phyloP scores from a whole-genome alignment of 2,329 filamentous ascomycete genomes.

The Dactylellina drechsleri region DNA sequence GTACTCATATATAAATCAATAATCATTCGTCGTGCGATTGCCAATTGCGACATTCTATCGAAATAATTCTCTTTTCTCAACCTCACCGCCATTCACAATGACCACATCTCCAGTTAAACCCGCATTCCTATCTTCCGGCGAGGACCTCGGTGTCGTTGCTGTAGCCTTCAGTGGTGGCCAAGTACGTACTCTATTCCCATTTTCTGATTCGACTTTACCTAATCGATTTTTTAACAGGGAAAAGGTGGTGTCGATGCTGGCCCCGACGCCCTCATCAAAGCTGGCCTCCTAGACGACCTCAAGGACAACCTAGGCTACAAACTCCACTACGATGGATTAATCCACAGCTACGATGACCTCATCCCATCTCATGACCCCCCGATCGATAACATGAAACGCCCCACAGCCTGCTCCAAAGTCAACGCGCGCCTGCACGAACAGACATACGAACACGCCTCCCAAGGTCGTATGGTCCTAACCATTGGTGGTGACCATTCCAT shows the following conservation, averaged over 20 bases:
- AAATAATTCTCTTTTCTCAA: neutral
- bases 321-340: slow-evolving; percentile 81
- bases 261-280: slow-evolving; percentile 85
- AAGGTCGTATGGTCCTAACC: slow-evolving; percentile 88
- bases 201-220: slow-evolving; percentile 38
- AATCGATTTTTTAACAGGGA: slow-evolving; percentile 67
- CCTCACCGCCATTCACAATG: slow-evolving; percentile 59
- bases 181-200: slow-evolving; percentile 67
- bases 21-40: too few relatives aligned
- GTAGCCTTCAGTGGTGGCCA: slow-evolving; percentile 97
- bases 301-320: slow-evolving; percentile 87
- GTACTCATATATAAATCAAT: too few relatives aligned
- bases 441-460: slow-evolving; percentile 84
- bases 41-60: too few relatives aligned
- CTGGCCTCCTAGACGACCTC: slow-evolving; percentile 85
- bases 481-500: slow-evolving; percentile 96
- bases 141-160: slow-evolving; percentile 88
- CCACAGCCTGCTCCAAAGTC: slow-evolving; percentile 83
- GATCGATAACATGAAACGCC: slow-evolving; percentile 87
- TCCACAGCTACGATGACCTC: slow-evolving; percentile 83
- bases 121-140: slow-evolving; percentile 81
- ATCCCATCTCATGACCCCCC: slow-evolving; percentile 78
- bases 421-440: slow-evolving; percentile 81
- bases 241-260: slow-evolving; percentile 92
- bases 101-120: slow-evolving; percentile 69